These are phyloP conservation scores for Xylaria palmicola DNA, from an alignment of 495 filamentous ascomycete species.

Conservation along the genomic window DNA sequence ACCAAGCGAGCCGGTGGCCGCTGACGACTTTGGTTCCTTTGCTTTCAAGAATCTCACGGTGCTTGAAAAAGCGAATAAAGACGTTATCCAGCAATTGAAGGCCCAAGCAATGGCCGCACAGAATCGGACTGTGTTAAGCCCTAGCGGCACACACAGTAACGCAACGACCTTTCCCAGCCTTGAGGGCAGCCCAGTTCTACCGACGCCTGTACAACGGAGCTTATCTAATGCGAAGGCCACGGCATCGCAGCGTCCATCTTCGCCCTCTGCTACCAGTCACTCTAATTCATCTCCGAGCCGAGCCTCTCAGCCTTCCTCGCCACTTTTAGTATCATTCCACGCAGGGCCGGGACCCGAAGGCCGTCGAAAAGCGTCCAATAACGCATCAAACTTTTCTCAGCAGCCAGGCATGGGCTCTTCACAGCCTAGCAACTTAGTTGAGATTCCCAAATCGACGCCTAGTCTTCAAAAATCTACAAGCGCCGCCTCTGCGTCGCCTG, in stretches of 20 bases:
- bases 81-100: constrained; percentile 92
- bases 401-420: constrained; percentile 65
- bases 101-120: constrained; percentile 79
- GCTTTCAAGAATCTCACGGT: constrained; percentile 97
- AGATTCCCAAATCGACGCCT: constrained; percentile 60
- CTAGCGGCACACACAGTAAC: constrained; percentile 38
- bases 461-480: constrained; percentile 58
- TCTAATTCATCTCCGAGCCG: constrained; percentile 83
- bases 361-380: constrained; percentile 73
- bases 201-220: constrained; percentile 75
- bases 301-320: constrained; percentile 90
- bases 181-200: constrained; percentile 82
- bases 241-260: constrained; percentile 69
- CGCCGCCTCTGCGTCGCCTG: constrained; percentile 67
- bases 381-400: constrained; percentile 78
- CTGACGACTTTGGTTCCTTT: constrained; percentile 95
- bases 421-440: constrained; percentile 73
- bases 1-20: constrained; percentile 82
- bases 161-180: constrained; percentile 59
- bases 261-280: constrained; percentile 76
- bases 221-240: constrained; percentile 70
- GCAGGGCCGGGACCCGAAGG: constrained; percentile 57
- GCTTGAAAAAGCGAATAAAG: constrained; percentile 96
- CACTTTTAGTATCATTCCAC: constrained; percentile 87
- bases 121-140: constrained; percentile 44